Conservation (phyloP, 148 eudicot genomes). For the Cornus controversa region DNA sequence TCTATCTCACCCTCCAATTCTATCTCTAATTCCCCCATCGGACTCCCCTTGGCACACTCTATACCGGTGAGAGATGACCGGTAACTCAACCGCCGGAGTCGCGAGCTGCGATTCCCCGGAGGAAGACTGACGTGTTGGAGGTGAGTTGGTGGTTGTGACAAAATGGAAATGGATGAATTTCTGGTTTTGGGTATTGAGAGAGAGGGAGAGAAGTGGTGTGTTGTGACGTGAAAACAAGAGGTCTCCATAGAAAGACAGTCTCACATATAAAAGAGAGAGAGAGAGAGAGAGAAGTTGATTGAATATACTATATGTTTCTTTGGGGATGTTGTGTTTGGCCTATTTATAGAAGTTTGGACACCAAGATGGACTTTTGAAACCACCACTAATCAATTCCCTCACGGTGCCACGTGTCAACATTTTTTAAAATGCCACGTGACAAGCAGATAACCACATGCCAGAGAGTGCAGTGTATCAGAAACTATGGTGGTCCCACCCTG, state of each 20-base stretch:
- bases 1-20: slow-evolving; percentile 32
- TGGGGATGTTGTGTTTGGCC: background rate
- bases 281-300: no score
- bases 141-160: slow-evolving; percentile 10
- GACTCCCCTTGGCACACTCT: slow-evolving; percentile 19
- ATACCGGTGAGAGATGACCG: background rate
- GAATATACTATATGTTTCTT: no score
- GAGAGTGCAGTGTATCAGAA: background rate
- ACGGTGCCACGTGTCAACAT: no score
- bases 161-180: background rate
- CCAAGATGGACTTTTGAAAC: background rate
- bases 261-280: no score
- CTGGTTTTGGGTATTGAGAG: slow-evolving; percentile 2
- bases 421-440: background rate
- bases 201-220: background rate
- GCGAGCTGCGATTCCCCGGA: background rate
- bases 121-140: background rate
- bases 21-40: slow-evolving; percentile 20
- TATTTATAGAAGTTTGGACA: background rate
- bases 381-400: no score
- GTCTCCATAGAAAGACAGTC: slow-evolving; percentile 6
- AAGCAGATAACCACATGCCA: background rate
- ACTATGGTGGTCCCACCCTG: background rate
- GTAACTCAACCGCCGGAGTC: background rate
- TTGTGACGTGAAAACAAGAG: background rate